These are phyloP conservation scores for Cladophialophora yegresii DNA, from an alignment of 2,329 filamentous ascomycete species.

Conservation along the genomic window DNA sequence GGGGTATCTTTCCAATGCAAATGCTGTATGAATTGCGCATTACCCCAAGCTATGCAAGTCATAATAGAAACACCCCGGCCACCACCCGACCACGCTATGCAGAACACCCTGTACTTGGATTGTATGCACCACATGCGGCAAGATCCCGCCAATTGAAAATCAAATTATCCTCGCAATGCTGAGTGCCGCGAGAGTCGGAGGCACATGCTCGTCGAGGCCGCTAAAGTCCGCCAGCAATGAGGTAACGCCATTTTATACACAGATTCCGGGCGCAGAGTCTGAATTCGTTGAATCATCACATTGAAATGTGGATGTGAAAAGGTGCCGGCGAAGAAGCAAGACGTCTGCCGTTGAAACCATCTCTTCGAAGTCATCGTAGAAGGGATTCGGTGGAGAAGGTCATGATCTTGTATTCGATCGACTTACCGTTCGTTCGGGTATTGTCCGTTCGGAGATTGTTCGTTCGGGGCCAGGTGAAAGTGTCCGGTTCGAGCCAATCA, in stretches of 20 bases:
- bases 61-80: slow-evolving; percentile 12
- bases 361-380: not conserved
- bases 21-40: slow-evolving; percentile 26
- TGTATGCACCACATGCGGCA: slow-evolving; percentile 25
- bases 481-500: slow-evolving; percentile 43
- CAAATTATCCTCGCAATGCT: slow-evolving; percentile 13
- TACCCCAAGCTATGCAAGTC: slow-evolving; percentile 20
- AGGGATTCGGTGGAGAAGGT: not conserved
- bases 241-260: slow-evolving; percentile 23
- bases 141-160: slow-evolving; percentile 11
- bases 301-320: slow-evolving; percentile 20
- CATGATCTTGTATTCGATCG: slow-evolving; percentile 41
- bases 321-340: slow-evolving; percentile 7
- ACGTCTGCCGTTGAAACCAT: not conserved
- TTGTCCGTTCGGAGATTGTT: slow-evolving; percentile 45
- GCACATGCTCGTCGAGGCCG: slow-evolving; percentile 14
- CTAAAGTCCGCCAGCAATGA: slow-evolving; percentile 7
- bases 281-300: slow-evolving; percentile 25
- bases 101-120: slow-evolving; percentile 23
- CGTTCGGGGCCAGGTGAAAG: slow-evolving; percentile 48
- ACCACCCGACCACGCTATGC: slow-evolving; percentile 31
- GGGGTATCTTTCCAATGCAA: slow-evolving; percentile 38
- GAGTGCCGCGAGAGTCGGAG: slow-evolving; percentile 4
- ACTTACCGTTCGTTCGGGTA: slow-evolving; percentile 48
- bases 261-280: slow-evolving; percentile 18